Conservation (phyloP, 208 protist species). For the Trypanosoma mega region DNA sequence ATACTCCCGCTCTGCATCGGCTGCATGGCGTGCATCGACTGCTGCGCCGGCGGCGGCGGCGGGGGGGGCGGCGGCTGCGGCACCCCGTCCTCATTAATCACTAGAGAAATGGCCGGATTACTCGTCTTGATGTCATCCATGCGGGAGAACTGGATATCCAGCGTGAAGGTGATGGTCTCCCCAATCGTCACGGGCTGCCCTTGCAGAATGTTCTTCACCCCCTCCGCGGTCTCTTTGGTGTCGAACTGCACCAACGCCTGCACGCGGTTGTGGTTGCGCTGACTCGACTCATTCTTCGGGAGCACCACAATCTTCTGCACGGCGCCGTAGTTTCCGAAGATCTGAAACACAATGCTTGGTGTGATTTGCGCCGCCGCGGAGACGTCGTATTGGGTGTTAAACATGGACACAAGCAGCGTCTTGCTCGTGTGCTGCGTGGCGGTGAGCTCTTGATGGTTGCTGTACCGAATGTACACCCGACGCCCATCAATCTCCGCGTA, state of each 20-base stretch:
- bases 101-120: constrained; percentile 75
- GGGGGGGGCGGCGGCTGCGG: constrained; percentile 42
- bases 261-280: constrained; percentile 88
- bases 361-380: constrained; percentile 81
- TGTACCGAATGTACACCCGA: constrained; percentile 92
- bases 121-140: constrained; percentile 91
- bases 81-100: constrained; percentile 73
- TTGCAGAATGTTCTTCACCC: constrained; percentile 89
- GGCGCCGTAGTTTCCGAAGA: constrained; percentile 86
- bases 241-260: constrained; percentile 92
- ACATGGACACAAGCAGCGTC: constrained; percentile 91
- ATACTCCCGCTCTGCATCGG: constrained; percentile 29
- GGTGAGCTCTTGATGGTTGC: constrained; percentile 88
- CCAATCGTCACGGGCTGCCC: constrained; percentile 90
- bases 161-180: constrained; percentile 84
- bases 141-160: constrained; percentile 91
- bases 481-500: constrained; percentile 90
- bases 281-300: constrained; percentile 89
- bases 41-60: neutral
- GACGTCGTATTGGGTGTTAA: constrained; percentile 92
- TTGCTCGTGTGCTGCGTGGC: constrained; percentile 84
- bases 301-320: constrained; percentile 91
- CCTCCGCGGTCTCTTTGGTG: constrained; percentile 66
- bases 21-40: constrained; percentile 12
- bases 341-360: constrained; percentile 89